Evolutionary conservation across 495 filamentous ascomycete genomes (phyloP).

Genomic region (Neurospora intermedia): DNA sequence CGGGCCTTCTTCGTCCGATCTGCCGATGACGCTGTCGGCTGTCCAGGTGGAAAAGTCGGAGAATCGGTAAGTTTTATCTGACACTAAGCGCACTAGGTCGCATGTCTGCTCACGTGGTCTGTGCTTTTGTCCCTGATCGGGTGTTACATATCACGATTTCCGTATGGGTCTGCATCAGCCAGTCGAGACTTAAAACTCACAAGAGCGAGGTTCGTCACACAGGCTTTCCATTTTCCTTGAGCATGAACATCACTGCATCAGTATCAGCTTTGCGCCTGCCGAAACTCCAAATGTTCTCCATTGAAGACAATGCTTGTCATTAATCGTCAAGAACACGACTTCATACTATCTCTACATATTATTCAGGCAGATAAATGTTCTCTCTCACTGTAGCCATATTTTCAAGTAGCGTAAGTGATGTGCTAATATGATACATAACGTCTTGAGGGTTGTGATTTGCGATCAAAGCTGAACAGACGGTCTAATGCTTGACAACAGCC

Average conservation of each 20-base stretch:
- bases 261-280: background rate
- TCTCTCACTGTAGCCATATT: background rate
- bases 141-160: background rate
- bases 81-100: background rate
- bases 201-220: background rate
- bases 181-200: no score
- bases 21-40: constrained; percentile 8
- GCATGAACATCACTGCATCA: background rate
- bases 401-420: background rate
- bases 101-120: background rate
- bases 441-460: background rate
- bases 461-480: background rate
- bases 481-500: background rate
- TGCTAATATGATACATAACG: background rate
- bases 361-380: background rate
- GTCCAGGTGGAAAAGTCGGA: constrained; percentile 4
- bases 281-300: background rate
- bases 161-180: background rate
- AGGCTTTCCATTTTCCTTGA: background rate
- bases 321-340: background rate
- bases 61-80: background rate
- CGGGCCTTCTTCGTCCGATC: constrained; percentile 12
- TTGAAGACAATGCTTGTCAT: background rate
- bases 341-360: background rate
- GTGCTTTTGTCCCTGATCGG: background rate